Conservation (phyloP, 192 early-diverging fungal species). For the Linnemannia elongata region DNA sequence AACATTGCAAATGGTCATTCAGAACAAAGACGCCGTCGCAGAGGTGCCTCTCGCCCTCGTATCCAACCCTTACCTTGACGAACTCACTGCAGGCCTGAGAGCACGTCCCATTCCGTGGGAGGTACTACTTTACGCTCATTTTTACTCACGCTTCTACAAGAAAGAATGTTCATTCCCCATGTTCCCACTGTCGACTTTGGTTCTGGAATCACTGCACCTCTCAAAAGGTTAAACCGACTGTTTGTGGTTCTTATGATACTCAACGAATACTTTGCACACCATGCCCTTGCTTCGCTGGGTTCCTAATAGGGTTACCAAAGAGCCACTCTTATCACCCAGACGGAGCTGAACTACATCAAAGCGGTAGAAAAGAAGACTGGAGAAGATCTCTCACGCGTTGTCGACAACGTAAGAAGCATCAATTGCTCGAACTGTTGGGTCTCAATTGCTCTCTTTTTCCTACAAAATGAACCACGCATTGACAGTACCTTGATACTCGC, state of each 20-base stretch:
- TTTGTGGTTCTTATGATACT: not conserved
- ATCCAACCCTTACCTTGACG: conserved; percentile 87
- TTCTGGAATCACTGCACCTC: not conserved
- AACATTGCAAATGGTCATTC: conserved; percentile 14
- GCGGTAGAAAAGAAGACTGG: conserved; percentile 64
- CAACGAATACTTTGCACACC: not conserved
- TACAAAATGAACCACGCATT: not conserved
- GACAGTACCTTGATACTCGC: not conserved
- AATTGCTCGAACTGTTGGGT: not conserved
- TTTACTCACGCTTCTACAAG: not conserved
- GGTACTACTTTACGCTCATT: conserved; percentile 61
- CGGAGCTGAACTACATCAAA: conserved; percentile 79
- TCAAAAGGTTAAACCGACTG: not conserved
- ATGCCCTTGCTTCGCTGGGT: not conserved
- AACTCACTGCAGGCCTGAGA: conserved; percentile 78
- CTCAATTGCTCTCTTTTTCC: not conserved
- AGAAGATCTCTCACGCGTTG: conserved; percentile 57
- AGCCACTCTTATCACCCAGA: conserved; percentile 85
- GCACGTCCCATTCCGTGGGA: conserved; percentile 94
- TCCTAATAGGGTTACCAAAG: conserved; percentile 83
- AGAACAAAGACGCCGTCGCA: conserved; percentile 52
- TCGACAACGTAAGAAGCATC: conserved; percentile 45
- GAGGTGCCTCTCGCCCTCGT: conserved; percentile 75
- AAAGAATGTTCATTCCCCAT: not conserved
- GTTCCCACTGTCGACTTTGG: not conserved